Evolutionary conservation across 2,329 filamentous ascomycete genomes (phyloP), one percentile per base, ranked within the genome.

Genomic region (Alternaria infectoria): DNA sequence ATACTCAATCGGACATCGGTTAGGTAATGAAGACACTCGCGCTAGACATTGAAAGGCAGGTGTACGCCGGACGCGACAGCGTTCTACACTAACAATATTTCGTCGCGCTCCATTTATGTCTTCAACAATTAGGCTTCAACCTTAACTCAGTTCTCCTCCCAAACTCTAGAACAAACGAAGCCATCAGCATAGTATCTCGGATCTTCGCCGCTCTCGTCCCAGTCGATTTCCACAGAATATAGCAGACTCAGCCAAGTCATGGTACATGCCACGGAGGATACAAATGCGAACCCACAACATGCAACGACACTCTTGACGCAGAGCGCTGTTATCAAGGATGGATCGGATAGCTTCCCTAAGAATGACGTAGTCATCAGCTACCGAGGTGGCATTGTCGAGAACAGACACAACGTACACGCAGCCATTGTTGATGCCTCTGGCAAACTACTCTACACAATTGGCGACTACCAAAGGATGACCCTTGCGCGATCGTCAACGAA

Each of bases 21-120:
- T 52, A 52, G 49, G 49, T 52, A 40, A 52, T 52, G 4, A 17
- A 23, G 30, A 11, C 5, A 9, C n/a, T 36, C 19, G 19, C 49
- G 28, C 49, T 52, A 52, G 49, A 52, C 30, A n/a, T 52, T 40
- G 49, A 52, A 52, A 52, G 49, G 49, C 28, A 52, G 49, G 49
- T 40, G 49, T 52, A 40, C 13, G 19, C 19, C 30, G 28, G 30
- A 52, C 30, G 45, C 21, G 44, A 36, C 28, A 21, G n/a, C 28
- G 19, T 55, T 3, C 15, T 45, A 19, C 54, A 30, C 23, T 30
- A 56, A 32, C 25, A 10, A 25, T 30, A 40, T 25, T 52, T 23
- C 49, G 4, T 52, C 49, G 19, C 13, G 15, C 49, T 23, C 6
- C 15, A 52, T 21, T 0, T 8, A 36, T 1, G 11, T 0, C 25